Evolutionary conservation across 1,284 basidiomycete genomes (phyloP).

Genomic region (Boletellus deceptivus): DNA sequence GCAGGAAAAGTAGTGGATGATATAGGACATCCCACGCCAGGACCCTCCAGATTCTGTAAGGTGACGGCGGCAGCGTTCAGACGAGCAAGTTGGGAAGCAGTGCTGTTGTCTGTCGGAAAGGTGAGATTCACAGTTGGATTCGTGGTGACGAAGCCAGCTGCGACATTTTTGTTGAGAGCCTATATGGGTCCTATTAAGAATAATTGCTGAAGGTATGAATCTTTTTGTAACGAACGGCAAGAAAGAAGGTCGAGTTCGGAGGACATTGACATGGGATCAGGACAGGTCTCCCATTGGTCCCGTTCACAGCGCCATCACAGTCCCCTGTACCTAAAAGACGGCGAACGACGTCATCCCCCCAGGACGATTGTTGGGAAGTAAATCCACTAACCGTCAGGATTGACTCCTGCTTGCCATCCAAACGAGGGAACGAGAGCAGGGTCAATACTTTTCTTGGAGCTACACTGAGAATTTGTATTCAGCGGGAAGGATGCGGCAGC

Average conservation of each 20-base stretch:
- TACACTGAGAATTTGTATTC: constrained; percentile 33
- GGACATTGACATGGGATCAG: constrained; percentile 64
- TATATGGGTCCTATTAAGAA: constrained; percentile 15
- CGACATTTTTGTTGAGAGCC: constrained; percentile 58
- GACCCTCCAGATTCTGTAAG: constrained; percentile 52
- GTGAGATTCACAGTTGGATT: constrained; percentile 54
- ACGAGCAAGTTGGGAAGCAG: constrained; percentile 50
- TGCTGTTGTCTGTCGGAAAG: constrained; percentile 60
- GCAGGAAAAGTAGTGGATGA: constrained; percentile 50
- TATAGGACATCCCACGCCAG: constrained; percentile 53
- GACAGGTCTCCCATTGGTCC: constrained; percentile 49
- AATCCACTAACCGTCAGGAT: constrained; percentile 47
- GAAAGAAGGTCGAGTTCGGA: constrained; percentile 49
- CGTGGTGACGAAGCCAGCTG: constrained; percentile 56
- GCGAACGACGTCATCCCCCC: not conserved
- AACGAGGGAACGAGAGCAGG: constrained; percentile 53
- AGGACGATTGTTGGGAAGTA: not conserved
- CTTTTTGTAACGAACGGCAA: constrained; percentile 36
- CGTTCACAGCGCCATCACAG: constrained; percentile 57
- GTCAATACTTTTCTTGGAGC: constrained; percentile 43
- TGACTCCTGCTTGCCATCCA: constrained; percentile 46
- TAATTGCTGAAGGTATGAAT: not conserved
- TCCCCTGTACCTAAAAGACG: constrained; percentile 38
- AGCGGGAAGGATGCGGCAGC: constrained; percentile 11
- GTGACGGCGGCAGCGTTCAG: constrained; percentile 49